Conservation (phyloP, 169 alveolate genomes). For the Theileria sp. region DNA sequence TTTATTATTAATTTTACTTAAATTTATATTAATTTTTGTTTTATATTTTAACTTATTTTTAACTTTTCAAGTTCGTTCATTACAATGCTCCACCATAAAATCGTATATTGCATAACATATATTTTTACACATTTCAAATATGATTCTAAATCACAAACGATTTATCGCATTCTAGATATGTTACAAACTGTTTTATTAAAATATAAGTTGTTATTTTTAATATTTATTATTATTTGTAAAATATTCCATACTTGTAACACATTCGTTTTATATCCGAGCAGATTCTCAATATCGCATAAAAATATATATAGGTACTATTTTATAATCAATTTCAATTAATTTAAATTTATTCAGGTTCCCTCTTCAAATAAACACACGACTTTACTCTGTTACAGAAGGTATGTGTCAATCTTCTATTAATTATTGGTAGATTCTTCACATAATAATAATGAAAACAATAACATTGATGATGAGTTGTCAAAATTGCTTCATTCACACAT, state of each 20-base stretch:
- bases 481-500: neutral
- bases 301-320: neutral
- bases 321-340: neutral
- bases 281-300: neutral
- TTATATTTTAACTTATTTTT: neutral
- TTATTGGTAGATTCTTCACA: conserved; percentile 5
- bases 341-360: neutral
- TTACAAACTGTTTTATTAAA: neutral
- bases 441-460: neutral
- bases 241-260: neutral
- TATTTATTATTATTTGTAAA: conserved; percentile 6
- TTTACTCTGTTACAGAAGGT: neutral
- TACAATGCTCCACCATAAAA: neutral
- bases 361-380: neutral
- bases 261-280: neutral
- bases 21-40: neutral
- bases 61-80: neutral
- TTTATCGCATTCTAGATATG: conserved; percentile 13
- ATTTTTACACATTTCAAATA: conserved; percentile 11
- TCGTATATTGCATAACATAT: neutral
- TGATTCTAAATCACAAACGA: neutral
- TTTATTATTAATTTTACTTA: neutral
- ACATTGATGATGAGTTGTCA: neutral
- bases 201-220: neutral
- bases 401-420: neutral